Percentiles rank a stretch among this genome's conserved stretches.
phyloP scores from a whole-genome alignment of 2,329 filamentous ascomycete genomes.

The Colletotrichum godetiae region DNA sequence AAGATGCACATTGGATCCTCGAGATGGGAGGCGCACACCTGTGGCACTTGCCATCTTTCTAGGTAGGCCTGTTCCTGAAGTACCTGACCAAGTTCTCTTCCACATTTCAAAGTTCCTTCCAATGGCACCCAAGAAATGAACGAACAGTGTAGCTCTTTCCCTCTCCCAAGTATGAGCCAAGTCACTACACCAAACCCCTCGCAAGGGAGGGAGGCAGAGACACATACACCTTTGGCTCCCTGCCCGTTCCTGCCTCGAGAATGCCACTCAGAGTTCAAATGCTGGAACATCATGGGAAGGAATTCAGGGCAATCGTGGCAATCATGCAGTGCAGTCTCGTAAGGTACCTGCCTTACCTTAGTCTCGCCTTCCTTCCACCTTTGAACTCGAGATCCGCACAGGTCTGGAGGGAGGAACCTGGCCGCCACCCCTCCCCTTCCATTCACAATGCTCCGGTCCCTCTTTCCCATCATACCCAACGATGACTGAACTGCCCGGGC shows the following conservation, averaged over 20 bases:
- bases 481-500: too few relatives aligned
- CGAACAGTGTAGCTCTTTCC: neutral
- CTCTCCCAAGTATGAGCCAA: neutral
- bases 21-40: neutral
- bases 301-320: neutral
- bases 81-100: neutral
- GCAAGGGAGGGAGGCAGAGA: neutral
- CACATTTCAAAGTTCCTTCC: neutral
- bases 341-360: too few relatives aligned
- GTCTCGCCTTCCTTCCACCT: neutral
- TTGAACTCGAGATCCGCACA: neutral
- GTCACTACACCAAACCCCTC: neutral
- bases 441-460: neutral
- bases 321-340: neutral
- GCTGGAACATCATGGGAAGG: neutral
- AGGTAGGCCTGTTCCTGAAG: neutral
- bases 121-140: neutral
- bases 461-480: neutral
- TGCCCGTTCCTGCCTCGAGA: neutral
- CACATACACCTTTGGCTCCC: neutral
- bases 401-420: neutral
- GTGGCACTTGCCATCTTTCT: neutral
- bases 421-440: neutral
- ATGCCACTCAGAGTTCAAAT: neutral
- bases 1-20: neutral